These are phyloP conservation scores for Teunomyces kruisii DNA, from an alignment of 805 yeast species.

Conservation along the genomic window DNA sequence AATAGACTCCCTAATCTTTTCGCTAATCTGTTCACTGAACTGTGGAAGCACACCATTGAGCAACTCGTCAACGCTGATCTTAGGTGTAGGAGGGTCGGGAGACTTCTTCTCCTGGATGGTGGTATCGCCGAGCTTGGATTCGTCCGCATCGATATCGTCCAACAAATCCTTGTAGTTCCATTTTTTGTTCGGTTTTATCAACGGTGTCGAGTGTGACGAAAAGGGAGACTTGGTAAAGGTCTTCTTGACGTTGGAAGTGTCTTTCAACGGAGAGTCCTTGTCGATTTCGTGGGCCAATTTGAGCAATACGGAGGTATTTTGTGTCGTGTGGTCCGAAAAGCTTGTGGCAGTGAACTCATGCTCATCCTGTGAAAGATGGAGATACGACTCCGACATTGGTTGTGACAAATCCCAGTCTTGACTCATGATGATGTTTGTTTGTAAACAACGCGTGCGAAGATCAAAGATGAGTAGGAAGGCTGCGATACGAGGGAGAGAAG, in stretches of 20 bases:
- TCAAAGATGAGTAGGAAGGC: background rate
- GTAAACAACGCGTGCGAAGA: conserved; percentile 9
- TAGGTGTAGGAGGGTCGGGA: conserved; percentile 9
- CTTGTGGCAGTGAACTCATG: conserved; percentile 7
- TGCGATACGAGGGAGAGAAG: too few relatives aligned
- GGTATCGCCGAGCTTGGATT: conserved; percentile 12
- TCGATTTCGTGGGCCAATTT: conserved; percentile 17
- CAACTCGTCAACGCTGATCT: conserved; percentile 8
- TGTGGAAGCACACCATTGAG: conserved; percentile 10
- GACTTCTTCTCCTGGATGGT: conserved; percentile 11
- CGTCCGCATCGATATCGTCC: conserved; percentile 9
- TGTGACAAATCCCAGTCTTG: conserved; percentile 18
- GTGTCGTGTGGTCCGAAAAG: background rate
- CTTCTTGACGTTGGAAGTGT: background rate
- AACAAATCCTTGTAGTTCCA: conserved; percentile 6
- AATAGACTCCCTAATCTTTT: conserved; percentile 6
- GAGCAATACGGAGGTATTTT: conserved; percentile 11
- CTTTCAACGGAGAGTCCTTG: background rate
- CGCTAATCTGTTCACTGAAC: conserved; percentile 12
- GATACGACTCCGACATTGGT: conserved; percentile 31
- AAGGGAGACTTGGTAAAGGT: conserved; percentile 9
- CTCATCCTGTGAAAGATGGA: conserved; percentile 26
- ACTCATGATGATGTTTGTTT: conserved; percentile 10
- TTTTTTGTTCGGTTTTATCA: conserved; percentile 6
- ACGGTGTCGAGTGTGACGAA: conserved; percentile 28